Evolutionary conservation across 2,329 filamentous ascomycete genomes (phyloP), one percentile per base, ranked within the genome.

Genomic region (Neonectria coccinea): DNA sequence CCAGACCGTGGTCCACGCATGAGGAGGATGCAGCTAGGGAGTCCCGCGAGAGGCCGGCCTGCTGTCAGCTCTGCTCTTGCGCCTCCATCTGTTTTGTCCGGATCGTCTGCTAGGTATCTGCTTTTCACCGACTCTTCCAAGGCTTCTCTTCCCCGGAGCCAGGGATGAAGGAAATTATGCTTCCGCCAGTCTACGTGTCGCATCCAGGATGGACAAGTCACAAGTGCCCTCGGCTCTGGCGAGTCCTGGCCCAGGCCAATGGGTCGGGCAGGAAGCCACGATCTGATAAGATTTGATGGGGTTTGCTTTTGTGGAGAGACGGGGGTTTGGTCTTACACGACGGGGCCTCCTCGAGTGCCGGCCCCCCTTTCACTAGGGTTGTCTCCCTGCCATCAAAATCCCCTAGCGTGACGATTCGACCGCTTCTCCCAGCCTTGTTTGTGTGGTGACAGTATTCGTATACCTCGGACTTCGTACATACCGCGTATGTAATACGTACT

Each of bases 241-340:
- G 57, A 64, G 59, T 56, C 66, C 62, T 70, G 67, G 56, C 59
- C 66, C 70, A 69, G 18, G 11, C 53, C 51, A 53, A 68, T 67
- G 67, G 66, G 65, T 67, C 55, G 39, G 60, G 36, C 51, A 29
- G 44, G 47, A 56, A 67, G 63, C 66, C 66, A 74, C 69, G 64
- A 74, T 74, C 72, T 71, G 72, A 74, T 74, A 74, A 74, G 72
- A 74, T 73, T 73, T 62, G 58, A 60, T 69, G 50, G 44, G 58
- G 53, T 66, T 62, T 66, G 53, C 63, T 69, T 70, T 56, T 70
- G 64, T 69, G 68, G 71, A 66, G 68, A 64, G 59, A 59, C 57
- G 44, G 45, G 59, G 59, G 33, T 39, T 52, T 57, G 29, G 51
- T 56, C 29, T 53, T 52, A 18, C n/a, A 42, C 45, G 31, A 56